phyloP scores from a whole-genome alignment of 768 basidiomycete species.

The Rhizopogon rudus region DNA sequence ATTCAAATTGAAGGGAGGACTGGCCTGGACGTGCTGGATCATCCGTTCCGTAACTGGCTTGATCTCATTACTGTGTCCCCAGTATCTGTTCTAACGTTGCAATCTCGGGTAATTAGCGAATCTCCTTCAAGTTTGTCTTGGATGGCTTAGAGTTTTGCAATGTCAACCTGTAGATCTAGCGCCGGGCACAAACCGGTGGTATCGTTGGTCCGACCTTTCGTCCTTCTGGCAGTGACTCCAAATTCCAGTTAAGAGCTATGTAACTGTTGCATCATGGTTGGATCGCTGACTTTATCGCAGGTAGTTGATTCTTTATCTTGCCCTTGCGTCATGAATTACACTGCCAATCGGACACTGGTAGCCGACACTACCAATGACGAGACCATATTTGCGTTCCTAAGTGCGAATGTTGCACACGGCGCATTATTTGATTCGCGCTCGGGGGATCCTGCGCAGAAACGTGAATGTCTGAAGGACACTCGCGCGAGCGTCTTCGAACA shows the following conservation, averaged over 20 bases:
- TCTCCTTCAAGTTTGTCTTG: background rate
- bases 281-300: background rate
- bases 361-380: background rate
- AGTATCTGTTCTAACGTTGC: too few species aligned
- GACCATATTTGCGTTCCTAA: background rate
- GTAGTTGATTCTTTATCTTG: background rate
- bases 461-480: background rate
- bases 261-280: background rate
- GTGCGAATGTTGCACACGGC: background rate
- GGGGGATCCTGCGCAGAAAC: background rate
- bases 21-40: background rate
- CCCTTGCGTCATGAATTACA: background rate
- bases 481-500: background rate
- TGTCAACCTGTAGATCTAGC: background rate
- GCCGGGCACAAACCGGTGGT: background rate
- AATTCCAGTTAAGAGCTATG: background rate
- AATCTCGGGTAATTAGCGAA: background rate
- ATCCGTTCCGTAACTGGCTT: background rate
- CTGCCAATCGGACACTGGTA: background rate
- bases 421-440: background rate
- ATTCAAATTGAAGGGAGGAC: background rate
- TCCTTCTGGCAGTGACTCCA: background rate
- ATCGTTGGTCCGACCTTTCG: background rate
- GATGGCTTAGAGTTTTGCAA: background rate
- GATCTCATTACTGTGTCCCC: background rate